Base-by-base conservation (phyloP, 192 early-diverging fungal genomes). In the Coemansia sp. region DNA sequence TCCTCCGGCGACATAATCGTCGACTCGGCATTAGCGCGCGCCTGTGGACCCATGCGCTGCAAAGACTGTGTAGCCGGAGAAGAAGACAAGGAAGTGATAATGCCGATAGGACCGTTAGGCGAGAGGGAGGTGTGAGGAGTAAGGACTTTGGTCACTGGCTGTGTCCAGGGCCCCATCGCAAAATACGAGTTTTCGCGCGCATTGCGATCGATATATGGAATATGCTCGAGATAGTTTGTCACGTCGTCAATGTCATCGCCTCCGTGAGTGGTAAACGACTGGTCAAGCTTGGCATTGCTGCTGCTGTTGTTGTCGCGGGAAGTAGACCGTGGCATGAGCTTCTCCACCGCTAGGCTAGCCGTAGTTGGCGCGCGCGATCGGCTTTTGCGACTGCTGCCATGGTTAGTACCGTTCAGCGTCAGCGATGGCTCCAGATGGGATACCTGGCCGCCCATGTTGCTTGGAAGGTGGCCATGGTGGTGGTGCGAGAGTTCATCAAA, bases 161-260 rank as follows among this genome's bases (percentile, higher is more conserved):
- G 68, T 3, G 67, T 56, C 79, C 79, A 82, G 8, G 79, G 79
- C 6, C 79, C 79, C 35, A 70, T 60, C 51, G 74, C 62, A 57
- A 82, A 82, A 47, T 65, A 73, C 57, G 79, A 82, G 41, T 76
- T 76, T 32, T 82, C 79, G 37, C 74, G 70, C 1, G 47, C 42
- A 20, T 69, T 63, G 46, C 79, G 70, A 46, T 82, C 79, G 17
- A 82, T 82, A 38, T 82, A 82, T 25, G 79, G 79, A 10, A 76
- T 82, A 10, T 59, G 62, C 27, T 70, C 53, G 11, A 82, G 65
- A 36, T 64, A 76, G 54, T 76, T 67, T 0, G 56, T 27, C 51
- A 54, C 51, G 5, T 54, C 45, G 22, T 47, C 45, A 7, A 7
- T 35, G 32, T 35, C 32, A 35, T n/a, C 60, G 42, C 41, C 4